Base-by-base conservation (phyloP, 2,329 filamentous ascomycete species). In the Aspergillus flavus region DNA sequence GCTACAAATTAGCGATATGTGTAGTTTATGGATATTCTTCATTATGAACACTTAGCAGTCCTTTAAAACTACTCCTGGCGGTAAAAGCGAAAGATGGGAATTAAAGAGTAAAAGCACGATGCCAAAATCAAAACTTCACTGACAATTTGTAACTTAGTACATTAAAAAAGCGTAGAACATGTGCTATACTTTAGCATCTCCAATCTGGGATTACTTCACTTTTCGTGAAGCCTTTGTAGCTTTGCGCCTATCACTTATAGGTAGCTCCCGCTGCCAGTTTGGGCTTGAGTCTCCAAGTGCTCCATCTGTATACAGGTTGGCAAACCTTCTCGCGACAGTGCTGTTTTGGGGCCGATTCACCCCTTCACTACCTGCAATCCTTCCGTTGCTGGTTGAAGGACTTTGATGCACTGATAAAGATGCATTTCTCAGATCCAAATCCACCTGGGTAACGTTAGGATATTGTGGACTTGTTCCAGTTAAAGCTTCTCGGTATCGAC, bases 401-500 rank as follows among this genome's bases (percentile, higher is more conserved):
- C 34, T 36, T 36, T 36, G 9, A 36, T 14, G 9, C 2, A 7
- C 12, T 10, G 34, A 36, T 36, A 36, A 6, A 36, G 34, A 36
- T 36, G 12, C 9, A 36, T 36, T 36, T 36, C 34, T 36, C 12
- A 36, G 12, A 36, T 36, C 12, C 12, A 36, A 36, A 14, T 36
- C 12, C 34, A 10, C 12, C 34, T 36, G 34, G 34, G 12, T 36
- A 36, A 36, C 12, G 12, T 36, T 36, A 10, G 12, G 9, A 30
- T 56, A 56, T 1, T 36, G 67, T 39, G 58, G 64, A 58, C 56
- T 62, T 50, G 68, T 66, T 41, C 62, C 60, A 9, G 57, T 60
- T 41, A 64, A 39, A 14, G 60, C 52, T 46, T 64, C 57, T 11
- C 45, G 19, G 36, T 64, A 64, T 23, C 58, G 41, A 16, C 43